Evolutionary conservation across 225 moss, liverwort and hornwort genomes (phyloP).

Genomic region (Lunularia cruciata): DNA sequence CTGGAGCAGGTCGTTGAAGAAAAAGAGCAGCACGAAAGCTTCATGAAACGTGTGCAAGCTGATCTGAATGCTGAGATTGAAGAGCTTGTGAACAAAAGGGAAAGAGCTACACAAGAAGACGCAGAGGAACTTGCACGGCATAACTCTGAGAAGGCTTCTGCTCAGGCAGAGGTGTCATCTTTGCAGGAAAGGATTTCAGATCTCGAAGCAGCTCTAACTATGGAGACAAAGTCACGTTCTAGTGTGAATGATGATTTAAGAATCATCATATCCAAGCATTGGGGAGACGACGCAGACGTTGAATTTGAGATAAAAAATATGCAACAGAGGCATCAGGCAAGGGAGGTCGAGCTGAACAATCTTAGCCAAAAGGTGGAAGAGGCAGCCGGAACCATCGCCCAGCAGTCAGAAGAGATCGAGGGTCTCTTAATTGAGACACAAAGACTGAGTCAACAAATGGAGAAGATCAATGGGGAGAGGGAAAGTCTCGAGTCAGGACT

Average conservation of each 20-base stretch:
- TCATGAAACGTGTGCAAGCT: conserved; percentile 15
- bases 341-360: conserved; percentile 47
- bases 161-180: conserved; percentile 40
- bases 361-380: conserved; percentile 42
- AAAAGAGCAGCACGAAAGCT: conserved; percentile 25
- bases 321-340: conserved; percentile 43
- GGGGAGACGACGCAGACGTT: conserved; percentile 35
- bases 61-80: conserved; percentile 10
- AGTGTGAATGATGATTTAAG: conserved; percentile 35
- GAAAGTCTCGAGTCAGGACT: conserved; percentile 37
- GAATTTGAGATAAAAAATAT: conserved; percentile 41
- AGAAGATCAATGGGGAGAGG: conserved; percentile 41
- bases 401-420: conserved; percentile 42
- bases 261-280: conserved; percentile 32
- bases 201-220: conserved; percentile 19
- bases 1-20: conserved; percentile 17
- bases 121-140: conserved; percentile 28
- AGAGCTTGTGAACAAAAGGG: neutral
- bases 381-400: conserved; percentile 35
- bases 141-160: conserved; percentile 28
- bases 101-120: conserved; percentile 15
- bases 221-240: conserved; percentile 36
- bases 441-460: conserved; percentile 47
- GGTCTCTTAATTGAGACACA: conserved; percentile 36
- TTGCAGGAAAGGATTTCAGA: conserved; percentile 26